Evolutionary conservation across 164 flowering plant genomes (phyloP).

Genomic region (Saururus chinensis): DNA sequence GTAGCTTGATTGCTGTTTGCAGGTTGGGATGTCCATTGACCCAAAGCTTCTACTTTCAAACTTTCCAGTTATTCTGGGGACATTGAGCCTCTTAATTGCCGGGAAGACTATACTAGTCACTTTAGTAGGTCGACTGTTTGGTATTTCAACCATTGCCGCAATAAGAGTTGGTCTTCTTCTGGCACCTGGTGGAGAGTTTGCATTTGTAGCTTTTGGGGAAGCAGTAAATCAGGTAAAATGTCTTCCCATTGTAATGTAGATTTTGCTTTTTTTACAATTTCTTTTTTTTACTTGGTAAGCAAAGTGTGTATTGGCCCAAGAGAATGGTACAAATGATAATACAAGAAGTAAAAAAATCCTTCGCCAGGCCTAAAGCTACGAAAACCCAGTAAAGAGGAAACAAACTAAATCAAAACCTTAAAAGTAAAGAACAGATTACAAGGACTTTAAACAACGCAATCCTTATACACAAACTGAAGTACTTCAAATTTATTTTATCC

Average conservation of each 20-base stretch:
- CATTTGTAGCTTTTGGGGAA: conserved; percentile 99
- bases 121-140: conserved; percentile 71
- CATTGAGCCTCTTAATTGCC: conserved; percentile 69
- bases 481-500: too few species aligned
- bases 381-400: too few species aligned
- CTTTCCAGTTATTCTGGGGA: conserved; percentile 70
- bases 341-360: neutral
- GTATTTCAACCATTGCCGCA: conserved; percentile 85
- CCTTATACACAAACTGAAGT: too few species aligned
- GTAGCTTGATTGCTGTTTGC: conserved; percentile 15
- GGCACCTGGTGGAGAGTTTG: conserved; percentile 99
- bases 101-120: conserved; percentile 86
- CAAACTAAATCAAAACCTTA: too few species aligned
- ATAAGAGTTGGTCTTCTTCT: conserved; percentile 94
- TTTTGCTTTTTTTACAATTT: neutral
- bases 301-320: too few species aligned
- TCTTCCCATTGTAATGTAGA: neutral
- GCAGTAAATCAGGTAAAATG: conserved; percentile 92
- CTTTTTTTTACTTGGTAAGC: too few species aligned
- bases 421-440: too few species aligned
- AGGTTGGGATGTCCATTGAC: conserved; percentile 99
- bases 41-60: conserved; percentile 89
- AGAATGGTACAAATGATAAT: too few species aligned
- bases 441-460: too few species aligned
- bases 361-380: too few species aligned